Evolutionary conservation across 805 yeast genomes (phyloP), one percentile per base, ranked within the genome.

Genomic region (Wickerhamomyces chaumierensis): DNA sequence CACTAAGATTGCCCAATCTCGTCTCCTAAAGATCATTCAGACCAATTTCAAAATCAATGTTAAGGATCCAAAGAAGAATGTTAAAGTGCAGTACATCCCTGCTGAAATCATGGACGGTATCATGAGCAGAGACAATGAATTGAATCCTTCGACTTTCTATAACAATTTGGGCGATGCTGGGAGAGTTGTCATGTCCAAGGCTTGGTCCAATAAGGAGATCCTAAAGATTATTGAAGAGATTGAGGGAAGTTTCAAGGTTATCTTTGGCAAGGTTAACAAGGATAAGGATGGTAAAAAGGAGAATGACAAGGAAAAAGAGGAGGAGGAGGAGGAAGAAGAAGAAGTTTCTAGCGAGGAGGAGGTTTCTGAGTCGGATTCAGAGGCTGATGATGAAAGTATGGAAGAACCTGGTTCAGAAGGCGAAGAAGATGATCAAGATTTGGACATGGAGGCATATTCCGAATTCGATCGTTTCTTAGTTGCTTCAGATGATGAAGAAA

Each of bases 121-220:
- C 15, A 50, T 49, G 11, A 61, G 62, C 36, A 56, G 62, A 37
- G 33, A 56, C 36, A 48, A 47, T 15, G 36, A 37, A 9, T 31
- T 43, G 16, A 71, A 75, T 47, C 81, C 83, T 15, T 56, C 66
- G 2, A 60, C 67, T 32, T 57, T 61, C 27, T 75, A 66, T 56
- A 62, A 58, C 37, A 56, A 57, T 9, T 47, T 46, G 63, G 63
- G 42, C 47, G 51, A 31, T 33, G 60, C 35, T 5, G 45, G 44
- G 37, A 51, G 43, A 31, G 46, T 31, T 42, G 63, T 39, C 37
- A 62, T 45, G 48, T 67, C 51, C 60, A 72, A 48, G 62, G 62
- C 75, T 41, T 64, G 36, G 58, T 63, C 65, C 39, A 55, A 70
- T 44, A 65, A 65, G 31, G 62, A 69, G 33, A 62, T 68, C n/a